phyloP scores from a whole-genome alignment of 2,329 filamentous ascomycete species.

The Botryotinia narcissicola region DNA sequence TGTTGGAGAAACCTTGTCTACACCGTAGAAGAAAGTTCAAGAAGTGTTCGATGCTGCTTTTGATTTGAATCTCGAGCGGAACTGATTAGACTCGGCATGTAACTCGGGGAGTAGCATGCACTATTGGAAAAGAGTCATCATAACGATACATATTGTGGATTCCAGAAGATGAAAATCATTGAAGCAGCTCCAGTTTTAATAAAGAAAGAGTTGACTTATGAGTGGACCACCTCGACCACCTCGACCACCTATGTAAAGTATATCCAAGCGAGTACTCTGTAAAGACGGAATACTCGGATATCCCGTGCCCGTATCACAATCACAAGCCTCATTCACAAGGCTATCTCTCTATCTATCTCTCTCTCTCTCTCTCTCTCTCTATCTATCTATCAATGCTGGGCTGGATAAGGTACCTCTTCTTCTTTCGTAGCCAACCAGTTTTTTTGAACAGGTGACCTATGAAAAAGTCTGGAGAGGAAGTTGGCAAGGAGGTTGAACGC shows the following conservation, averaged over 20 bases:
- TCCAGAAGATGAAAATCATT: not conserved
- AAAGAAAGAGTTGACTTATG: not conserved
- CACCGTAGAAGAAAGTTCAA: no score
- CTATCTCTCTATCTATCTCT: not conserved
- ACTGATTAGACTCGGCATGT: not conserved
- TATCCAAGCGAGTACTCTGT: not conserved
- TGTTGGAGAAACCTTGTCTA: conserved; percentile 3
- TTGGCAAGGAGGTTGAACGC: not conserved
- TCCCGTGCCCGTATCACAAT: no score
- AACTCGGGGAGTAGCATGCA: not conserved
- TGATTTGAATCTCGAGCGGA: not conserved
- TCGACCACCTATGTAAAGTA: no score
- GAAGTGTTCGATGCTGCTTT: not conserved
- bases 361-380: no score
- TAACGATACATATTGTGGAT: not conserved
- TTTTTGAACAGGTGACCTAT: not conserved
- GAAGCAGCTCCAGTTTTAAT: conserved; percentile 7
- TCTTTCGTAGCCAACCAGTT: not conserved
- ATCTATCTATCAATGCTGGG: not conserved
- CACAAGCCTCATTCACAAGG: not conserved
- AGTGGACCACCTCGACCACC: not conserved
- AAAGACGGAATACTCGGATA: not conserved
- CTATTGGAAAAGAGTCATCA: not conserved
- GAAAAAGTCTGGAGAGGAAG: not conserved
- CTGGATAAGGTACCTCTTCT: not conserved